Base-by-base conservation (phyloP, 345 rosid species). In the Mangifera indica region DNA sequence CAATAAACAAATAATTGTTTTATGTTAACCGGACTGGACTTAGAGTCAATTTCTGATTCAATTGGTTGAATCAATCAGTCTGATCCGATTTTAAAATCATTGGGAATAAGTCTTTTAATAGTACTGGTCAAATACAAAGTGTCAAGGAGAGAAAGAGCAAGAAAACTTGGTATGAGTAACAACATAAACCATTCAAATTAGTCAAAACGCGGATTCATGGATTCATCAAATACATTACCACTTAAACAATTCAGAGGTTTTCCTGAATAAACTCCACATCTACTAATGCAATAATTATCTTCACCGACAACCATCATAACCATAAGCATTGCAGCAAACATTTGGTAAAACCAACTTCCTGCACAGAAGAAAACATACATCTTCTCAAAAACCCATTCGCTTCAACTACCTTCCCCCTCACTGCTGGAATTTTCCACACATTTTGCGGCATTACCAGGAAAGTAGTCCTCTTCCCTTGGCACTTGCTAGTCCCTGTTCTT, bases 401-500 rank as follows among this genome's bases (percentile, higher is more conserved):
- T 61, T 62, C 49, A 18, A 37, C 65, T 21, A 60, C 57, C 22
- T 44, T 77, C 69, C 49, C 51, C 69, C 61, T 40, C 64, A 56
- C 20, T 34, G 22, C 14, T 6, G 40, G 21, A 54, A 20, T 34
- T 25, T 29, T 45, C 32, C 49, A 42, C 40, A 9, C 46, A 65
- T 24, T 69, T 69, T 1, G 3, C 1, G 20, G 17, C 53, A 32
- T 18, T 37, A 57, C 63, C 17, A 37, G 13, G 74, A 66, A 62
- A 68, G 74, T 60, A 58, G 61, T 48, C 46, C 32, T 45, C 72
- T 15, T n/a, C 3, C 49, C 26, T 49, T 10, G 40, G 52, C 58
- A 42, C 58, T 60, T 45, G 13, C 79, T 71, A 76, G 45, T 61
- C 83, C 74, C 72, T 81, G 78, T 69, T 82, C 84, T 85, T 89